phyloP scores from a whole-genome alignment of 2,329 filamentous ascomycete species.

The Exophiala lecanii-corni region DNA sequence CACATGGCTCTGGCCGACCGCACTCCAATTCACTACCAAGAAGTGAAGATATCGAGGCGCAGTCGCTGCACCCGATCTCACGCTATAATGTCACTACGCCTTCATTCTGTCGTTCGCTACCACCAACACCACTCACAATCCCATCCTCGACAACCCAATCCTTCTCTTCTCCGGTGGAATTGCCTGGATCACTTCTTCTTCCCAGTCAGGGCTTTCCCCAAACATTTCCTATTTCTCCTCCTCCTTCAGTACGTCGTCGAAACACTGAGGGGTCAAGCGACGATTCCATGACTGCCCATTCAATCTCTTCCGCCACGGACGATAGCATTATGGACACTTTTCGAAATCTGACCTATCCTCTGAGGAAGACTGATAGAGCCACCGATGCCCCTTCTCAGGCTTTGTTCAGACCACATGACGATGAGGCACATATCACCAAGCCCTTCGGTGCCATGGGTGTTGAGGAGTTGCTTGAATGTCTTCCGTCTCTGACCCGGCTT shows the following conservation, averaged over 20 bases:
- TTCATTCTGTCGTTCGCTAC: slow-evolving; percentile 11
- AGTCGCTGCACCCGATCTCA: too few species aligned
- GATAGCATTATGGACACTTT: slow-evolving; percentile 16
- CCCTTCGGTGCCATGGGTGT: slow-evolving; percentile 20
- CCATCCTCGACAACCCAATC: background rate
- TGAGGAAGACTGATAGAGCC: slow-evolving; percentile 19
- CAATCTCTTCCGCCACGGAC: slow-evolving; percentile 13
- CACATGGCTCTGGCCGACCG: too few species aligned
- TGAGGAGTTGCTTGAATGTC: slow-evolving; percentile 18
- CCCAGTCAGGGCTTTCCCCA: slow-evolving; percentile 21
- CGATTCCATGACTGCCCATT: slow-evolving; percentile 12
- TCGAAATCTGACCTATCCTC: slow-evolving; percentile 13
- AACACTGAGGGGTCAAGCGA: slow-evolving; percentile 13
- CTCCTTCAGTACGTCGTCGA: slow-evolving; percentile 17
- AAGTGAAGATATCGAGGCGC: too few species aligned
- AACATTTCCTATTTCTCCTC: slow-evolving; percentile 18
- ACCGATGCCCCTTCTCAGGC: background rate
- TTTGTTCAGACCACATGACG: background rate
- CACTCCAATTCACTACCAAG: too few species aligned
- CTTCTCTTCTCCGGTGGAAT: slow-evolving; percentile 11
- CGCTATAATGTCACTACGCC: too few species aligned
- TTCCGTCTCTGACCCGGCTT: slow-evolving; percentile 9
- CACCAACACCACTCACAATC: slow-evolving; percentile 11
- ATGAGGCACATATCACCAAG: slow-evolving; percentile 9
- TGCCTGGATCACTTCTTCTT: slow-evolving; percentile 20